Percentiles rank a stretch among this genome's conserved stretches.
Evolutionary conservation across 2,329 filamentous ascomycete genomes (phyloP).

Genomic region (Cercospora nicotianae): DNA sequence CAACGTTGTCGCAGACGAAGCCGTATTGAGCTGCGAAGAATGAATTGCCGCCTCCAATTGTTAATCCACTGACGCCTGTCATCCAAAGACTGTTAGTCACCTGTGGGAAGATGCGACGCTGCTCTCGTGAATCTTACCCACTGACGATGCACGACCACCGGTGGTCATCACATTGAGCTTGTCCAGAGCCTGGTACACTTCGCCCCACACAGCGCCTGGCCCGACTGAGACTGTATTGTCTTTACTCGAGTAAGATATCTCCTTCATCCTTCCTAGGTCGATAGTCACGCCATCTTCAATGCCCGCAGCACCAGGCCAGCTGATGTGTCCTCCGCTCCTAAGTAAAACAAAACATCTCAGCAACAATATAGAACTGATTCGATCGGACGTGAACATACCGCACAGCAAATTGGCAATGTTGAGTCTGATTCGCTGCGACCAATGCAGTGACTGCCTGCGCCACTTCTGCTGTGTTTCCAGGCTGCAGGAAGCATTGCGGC

Average conservation of each 20-base stretch:
- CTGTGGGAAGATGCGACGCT: neutral
- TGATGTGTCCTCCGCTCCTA: constrained; percentile 30
- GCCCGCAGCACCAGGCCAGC: constrained; percentile 27
- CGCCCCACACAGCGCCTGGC: constrained; percentile 21
- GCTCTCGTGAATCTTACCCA: constrained; percentile 16
- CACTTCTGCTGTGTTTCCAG: constrained; percentile 14
- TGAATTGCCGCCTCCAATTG: constrained; percentile 35
- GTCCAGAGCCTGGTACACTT: constrained; percentile 23
- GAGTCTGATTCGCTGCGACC: constrained; percentile 22
- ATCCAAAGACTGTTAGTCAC: neutral
- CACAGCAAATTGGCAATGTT: constrained; percentile 26
- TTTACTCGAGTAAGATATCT: constrained; percentile 18
- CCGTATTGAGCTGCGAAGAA: constrained; percentile 31
- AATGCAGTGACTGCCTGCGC: constrained; percentile 14
- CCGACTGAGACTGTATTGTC: constrained; percentile 40
- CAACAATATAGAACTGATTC: neutral
- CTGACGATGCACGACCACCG: constrained; percentile 27
- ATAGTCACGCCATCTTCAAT: constrained; percentile 31
- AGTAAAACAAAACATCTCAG: neutral
- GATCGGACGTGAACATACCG: constrained; percentile 3
- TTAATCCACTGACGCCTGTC: constrained; percentile 30
- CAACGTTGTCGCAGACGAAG: constrained; percentile 34
- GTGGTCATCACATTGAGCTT: constrained; percentile 21
- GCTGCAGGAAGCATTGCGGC: constrained; percentile 21
- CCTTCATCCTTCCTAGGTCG: constrained; percentile 26